phyloP scores from a whole-genome alignment of 805 yeast genomes.

The Myxozyma kluyveri region DNA sequence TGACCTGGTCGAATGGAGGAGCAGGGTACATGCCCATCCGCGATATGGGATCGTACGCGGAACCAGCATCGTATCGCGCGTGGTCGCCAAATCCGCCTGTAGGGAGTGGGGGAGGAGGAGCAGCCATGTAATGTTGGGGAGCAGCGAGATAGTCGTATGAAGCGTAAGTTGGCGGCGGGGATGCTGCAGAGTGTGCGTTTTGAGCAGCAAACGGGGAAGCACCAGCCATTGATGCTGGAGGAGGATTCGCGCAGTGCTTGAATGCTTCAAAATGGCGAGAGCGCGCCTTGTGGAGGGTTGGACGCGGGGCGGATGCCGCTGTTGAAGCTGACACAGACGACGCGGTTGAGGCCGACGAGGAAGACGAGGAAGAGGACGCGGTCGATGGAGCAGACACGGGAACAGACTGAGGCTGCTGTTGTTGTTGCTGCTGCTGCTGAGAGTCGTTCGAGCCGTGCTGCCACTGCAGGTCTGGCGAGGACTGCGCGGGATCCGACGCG shows the following conservation, averaged over 20 bases:
- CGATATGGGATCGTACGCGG: slow-evolving; percentile 4
- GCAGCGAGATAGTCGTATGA: slow-evolving; percentile 8
- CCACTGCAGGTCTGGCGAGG: slow-evolving; percentile 8
- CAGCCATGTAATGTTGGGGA: neutral
- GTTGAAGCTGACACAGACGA: neutral
- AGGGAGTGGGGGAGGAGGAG: neutral
- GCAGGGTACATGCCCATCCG: slow-evolving; percentile 13
- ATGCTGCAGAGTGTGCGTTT: neutral
- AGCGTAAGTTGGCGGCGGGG: neutral
- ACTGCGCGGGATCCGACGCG: slow-evolving; percentile 10
- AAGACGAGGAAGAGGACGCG: slow-evolving; percentile 4
- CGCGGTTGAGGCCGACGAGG: slow-evolving; percentile 3
- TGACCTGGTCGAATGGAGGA: slow-evolving; percentile 2
- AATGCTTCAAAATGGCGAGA: slow-evolving; percentile 30
- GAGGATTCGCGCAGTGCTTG: slow-evolving; percentile 5
- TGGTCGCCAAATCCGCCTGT: slow-evolving; percentile 6
- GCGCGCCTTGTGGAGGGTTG: slow-evolving; percentile 20
- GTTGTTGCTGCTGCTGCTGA: slow-evolving; percentile 3
- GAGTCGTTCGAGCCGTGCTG: slow-evolving; percentile 8
- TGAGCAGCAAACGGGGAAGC: neutral
- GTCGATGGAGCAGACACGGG: slow-evolving; percentile 5
- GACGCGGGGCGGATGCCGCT: neutral
- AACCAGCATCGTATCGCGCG: slow-evolving; percentile 8
- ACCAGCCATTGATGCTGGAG: neutral
- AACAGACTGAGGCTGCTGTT: slow-evolving; percentile 2